Conservation (phyloP, 108 stramenopile genomes). For the Skeletonema costatum region DNA sequence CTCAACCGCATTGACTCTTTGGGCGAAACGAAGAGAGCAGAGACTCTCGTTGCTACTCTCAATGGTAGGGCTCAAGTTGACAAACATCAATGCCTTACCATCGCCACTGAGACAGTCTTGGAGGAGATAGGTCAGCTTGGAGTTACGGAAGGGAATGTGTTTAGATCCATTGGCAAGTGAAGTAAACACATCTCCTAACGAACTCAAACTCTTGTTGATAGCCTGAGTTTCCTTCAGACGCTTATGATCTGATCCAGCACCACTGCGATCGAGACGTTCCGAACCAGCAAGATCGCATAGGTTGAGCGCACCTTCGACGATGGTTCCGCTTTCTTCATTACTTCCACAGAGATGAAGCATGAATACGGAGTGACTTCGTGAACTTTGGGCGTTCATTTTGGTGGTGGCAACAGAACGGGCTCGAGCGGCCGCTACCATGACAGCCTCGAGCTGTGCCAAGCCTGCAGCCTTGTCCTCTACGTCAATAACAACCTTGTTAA, state of each 20-base stretch:
- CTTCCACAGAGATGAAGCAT: slow-evolving; percentile 94
- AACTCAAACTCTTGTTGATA: slow-evolving; percentile 98
- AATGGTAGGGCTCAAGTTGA: slow-evolving; percentile 84
- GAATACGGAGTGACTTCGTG: slow-evolving; percentile 98
- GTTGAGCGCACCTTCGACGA: slow-evolving; percentile 93
- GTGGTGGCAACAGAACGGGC: slow-evolving; percentile 96
- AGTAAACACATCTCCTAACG: slow-evolving; percentile 97
- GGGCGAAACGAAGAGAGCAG: slow-evolving; percentile 86
- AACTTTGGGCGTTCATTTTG: slow-evolving; percentile 97
- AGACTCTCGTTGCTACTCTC: slow-evolving; percentile 77
- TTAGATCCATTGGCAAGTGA: slow-evolving; percentile 85
- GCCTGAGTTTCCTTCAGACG: slow-evolving; percentile 95
- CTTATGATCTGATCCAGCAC: slow-evolving; percentile 78
- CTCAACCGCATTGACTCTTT: slow-evolving; percentile 58
- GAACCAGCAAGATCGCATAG: slow-evolving; percentile 98
- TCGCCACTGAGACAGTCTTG: slow-evolving; percentile 89
- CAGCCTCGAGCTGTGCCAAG: slow-evolving; percentile 80
- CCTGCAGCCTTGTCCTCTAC: slow-evolving; percentile 61
- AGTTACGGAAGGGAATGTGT: slow-evolving; percentile 91
- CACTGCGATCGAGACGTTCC: slow-evolving; percentile 96
- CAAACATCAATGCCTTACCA: slow-evolving; percentile 92
- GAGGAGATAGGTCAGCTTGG: slow-evolving; percentile 90
- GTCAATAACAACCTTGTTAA: slow-evolving; percentile 85
- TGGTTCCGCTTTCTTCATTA: slow-evolving; percentile 88
- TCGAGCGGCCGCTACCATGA: slow-evolving; percentile 88